phyloP scores from a whole-genome alignment of 176 grass and related monocot species.

The Carex myosuroides region DNA sequence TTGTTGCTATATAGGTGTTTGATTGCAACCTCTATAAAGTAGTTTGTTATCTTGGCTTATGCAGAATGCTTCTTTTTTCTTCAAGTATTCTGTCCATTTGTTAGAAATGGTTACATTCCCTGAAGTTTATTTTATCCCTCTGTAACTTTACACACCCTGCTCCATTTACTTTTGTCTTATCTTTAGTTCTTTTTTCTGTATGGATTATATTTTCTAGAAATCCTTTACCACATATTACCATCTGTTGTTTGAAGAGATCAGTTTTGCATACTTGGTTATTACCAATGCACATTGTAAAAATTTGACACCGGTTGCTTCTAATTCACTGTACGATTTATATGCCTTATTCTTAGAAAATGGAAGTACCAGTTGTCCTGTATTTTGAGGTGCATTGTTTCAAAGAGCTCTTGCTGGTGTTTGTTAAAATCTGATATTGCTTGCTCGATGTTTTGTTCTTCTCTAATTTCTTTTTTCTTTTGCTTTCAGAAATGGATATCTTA shows the following conservation, averaged over 20 bases:
- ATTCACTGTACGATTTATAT: background rate
- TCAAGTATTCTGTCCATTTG: background rate
- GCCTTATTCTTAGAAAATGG: background rate
- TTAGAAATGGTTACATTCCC: background rate
- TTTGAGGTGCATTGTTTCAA: background rate
- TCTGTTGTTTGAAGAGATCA: background rate
- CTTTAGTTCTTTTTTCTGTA: background rate
- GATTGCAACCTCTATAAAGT: conserved; percentile 16
- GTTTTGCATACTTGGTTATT: background rate
- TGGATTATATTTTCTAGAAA: background rate
- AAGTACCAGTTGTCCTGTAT: background rate
- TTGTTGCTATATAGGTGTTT: conserved; percentile 15
- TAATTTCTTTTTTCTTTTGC: background rate
- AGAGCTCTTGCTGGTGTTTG: background rate
- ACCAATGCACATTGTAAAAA: background rate
- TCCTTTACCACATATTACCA: background rate
- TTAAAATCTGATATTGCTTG: background rate
- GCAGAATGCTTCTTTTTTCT: conserved; percentile 3
- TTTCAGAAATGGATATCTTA: conserved; percentile 74
- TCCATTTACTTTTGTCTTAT: background rate
- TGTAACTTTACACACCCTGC: background rate
- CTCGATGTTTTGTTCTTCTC: background rate
- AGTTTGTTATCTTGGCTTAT: conserved; percentile 9
- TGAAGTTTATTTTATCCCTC: background rate
- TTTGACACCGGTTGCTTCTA: background rate